Evolutionary conservation across 2,329 filamentous ascomycete genomes (phyloP).

Genomic region (Penicillium olsonii): DNA sequence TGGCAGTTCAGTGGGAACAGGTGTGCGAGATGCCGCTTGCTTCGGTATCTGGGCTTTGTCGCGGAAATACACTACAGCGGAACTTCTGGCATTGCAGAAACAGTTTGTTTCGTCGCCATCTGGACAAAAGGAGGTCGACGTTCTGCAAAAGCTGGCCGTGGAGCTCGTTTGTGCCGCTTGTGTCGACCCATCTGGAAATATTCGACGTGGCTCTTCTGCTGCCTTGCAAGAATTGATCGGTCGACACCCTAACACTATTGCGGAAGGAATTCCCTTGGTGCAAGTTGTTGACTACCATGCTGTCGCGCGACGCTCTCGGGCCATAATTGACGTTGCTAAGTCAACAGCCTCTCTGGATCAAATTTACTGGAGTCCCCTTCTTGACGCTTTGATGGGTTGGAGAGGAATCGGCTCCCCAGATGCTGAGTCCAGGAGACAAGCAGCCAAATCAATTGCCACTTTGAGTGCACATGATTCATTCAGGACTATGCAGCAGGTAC

Average conservation of each 20-base stretch:
- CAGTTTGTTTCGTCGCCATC: conserved; percentile 32
- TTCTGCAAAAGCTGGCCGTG: conserved; percentile 76
- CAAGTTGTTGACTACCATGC: conserved; percentile 92
- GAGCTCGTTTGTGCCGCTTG: conserved; percentile 80
- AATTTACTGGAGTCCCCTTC: conserved; percentile 67
- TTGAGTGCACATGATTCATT: conserved; percentile 38
- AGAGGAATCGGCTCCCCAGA: conserved; percentile 83
- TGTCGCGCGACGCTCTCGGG: conserved; percentile 81
- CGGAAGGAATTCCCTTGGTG: conserved; percentile 79
- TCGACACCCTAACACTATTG: conserved; percentile 82
- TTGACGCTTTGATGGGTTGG: conserved; percentile 76
- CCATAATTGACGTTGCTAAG: conserved; percentile 74
- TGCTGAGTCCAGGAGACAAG: conserved; percentile 68
- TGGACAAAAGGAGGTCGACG: conserved; percentile 35
- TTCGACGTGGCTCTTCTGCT: conserved; percentile 86
- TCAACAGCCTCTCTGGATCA: conserved; percentile 66
- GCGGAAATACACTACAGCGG: conserved; percentile 77
- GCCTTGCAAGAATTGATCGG: conserved; percentile 93
- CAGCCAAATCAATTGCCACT: conserved; percentile 68
- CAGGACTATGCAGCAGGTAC: conserved; percentile 31
- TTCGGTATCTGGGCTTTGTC: conserved; percentile 95
- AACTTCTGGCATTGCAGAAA: conserved; percentile 65
- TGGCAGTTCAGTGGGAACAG: conserved; percentile 81
- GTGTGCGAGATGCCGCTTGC: conserved; percentile 91
- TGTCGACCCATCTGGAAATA: conserved; percentile 88